phyloP scores from a whole-genome alignment of 441 rosid species.

The Euphorbia schlechtendalii region DNA sequence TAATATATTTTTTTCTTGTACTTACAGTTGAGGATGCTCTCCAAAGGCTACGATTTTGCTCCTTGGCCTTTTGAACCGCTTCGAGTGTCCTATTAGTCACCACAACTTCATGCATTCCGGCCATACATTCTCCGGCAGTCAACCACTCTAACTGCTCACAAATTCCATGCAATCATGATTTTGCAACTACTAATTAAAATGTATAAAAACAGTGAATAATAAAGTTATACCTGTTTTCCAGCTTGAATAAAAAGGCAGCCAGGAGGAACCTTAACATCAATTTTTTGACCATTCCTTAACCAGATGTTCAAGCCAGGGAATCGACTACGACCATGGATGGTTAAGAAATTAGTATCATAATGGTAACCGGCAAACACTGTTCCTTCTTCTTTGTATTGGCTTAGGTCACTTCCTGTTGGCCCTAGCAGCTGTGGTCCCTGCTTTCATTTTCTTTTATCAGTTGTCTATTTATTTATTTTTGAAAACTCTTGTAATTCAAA shows the following conservation, averaged over 20 bases:
- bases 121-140: conserved; percentile 85
- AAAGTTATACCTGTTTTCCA: conserved; percentile 92
- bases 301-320: conserved; percentile 93
- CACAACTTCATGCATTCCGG: conserved; percentile 94
- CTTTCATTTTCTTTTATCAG: too few relatives aligned
- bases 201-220: too few relatives aligned
- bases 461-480: too few relatives aligned
- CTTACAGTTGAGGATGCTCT: conserved; percentile 89
- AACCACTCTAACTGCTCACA: conserved; percentile 94
- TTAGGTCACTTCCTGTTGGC: conserved; percentile 90
- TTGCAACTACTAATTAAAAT: too few relatives aligned
- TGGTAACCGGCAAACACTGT: conserved; percentile 88
- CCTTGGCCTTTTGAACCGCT: conserved; percentile 59
- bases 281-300: conserved; percentile 80
- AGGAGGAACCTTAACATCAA: conserved; percentile 78
- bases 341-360: conserved; percentile 78
- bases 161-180: too few relatives aligned
- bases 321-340: conserved; percentile 79
- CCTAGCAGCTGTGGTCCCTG: conserved; percentile 97
- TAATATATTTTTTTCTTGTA: conserved; percentile 6
- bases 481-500: too few relatives aligned
- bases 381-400: conserved; percentile 57
- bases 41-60: conserved; percentile 79
- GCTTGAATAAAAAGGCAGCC: conserved; percentile 90
- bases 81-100: conserved; percentile 64